Base-by-base conservation (phyloP, 495 filamentous ascomycete genomes). In the Pseudotulostoma volvatum region DNA sequence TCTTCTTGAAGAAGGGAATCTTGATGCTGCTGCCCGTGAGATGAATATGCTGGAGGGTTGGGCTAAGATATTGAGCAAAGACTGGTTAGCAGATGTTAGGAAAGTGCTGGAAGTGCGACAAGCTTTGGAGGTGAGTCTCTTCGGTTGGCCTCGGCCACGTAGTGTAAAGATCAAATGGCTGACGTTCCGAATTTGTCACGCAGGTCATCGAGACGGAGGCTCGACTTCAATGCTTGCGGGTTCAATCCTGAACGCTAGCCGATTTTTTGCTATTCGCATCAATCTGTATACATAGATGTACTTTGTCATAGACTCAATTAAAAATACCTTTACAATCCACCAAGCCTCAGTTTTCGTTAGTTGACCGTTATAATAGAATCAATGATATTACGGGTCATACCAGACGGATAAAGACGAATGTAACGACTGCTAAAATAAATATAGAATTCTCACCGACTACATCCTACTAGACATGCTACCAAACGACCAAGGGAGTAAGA, bases 101-200 rank as follows among this genome's bases (percentile, higher is more conserved):
- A 75, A 78, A 60, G 79, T 92, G 45, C 63, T 96, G 60, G 90
- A 97, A 59, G 92, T 96, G 31, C 76, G 82, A 62, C 88, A 96
- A 60, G 90, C 90, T 51, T 64, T 97, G 46, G 90, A 96, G 55
- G 90, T 94, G 60, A 73, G 77, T 47, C 41, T 51, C 18, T 9
- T 3, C 9, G 38, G 5, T 4, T 16, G 1, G 9, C 18, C 39
- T 9, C 18, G 18, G 31, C 20, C n/a, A n/a, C n/a, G n/a, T n/a
- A n/a, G n/a, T n/a, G n/a, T n/a, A n/a, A n/a, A n/a, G n/a, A n/a
- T n/a, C n/a, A n/a, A n/a, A n/a, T n/a, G n/a, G n/a, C n/a, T n/a
- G n/a, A n/a, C n/a, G n/a, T n/a, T n/a, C n/a, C n/a, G n/a, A n/a
- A n/a, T n/a, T n/a, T n/a, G n/a, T n/a, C n/a, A n/a, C n/a, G 33